Conservation (phyloP, 2,329 filamentous ascomycete genomes). For the Hypomyces rosellus region DNA sequence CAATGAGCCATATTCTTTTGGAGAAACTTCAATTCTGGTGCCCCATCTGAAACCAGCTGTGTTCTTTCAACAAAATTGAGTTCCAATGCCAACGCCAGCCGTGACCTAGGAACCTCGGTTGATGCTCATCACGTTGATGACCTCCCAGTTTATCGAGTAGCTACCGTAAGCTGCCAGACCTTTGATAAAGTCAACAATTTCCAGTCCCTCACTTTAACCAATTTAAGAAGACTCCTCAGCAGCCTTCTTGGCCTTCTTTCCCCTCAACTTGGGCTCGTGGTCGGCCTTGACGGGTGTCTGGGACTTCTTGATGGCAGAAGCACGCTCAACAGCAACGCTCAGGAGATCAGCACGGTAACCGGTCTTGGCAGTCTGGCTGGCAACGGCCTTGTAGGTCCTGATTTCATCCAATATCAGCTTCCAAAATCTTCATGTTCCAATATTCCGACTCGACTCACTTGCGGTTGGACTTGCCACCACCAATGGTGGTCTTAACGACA, state of each 20-base stretch:
- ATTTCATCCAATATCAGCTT: slow-evolving; percentile 18
- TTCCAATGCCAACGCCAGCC: slow-evolving; percentile 8
- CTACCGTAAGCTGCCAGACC: slow-evolving; percentile 4
- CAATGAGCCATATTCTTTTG: slow-evolving; percentile 1
- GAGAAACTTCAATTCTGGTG: not conserved
- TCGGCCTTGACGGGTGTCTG: slow-evolving; percentile 73
- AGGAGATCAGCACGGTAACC: slow-evolving; percentile 80
- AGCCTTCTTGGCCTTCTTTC: slow-evolving; percentile 72
- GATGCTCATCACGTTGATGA: slow-evolving; percentile 1
- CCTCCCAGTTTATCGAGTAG: slow-evolving; percentile 3
- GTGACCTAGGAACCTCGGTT: not conserved
- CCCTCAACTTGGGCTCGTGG: slow-evolving; percentile 68
- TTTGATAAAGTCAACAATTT: slow-evolving; percentile 7
- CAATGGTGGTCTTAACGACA: slow-evolving; percentile 61
- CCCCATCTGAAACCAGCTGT: slow-evolving; percentile 4
- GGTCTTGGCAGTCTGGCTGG: slow-evolving; percentile 73
- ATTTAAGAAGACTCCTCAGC: slow-evolving; percentile 33
- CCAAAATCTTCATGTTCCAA: not conserved
- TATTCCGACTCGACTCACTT: slow-evolving; percentile 41
- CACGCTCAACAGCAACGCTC: slow-evolving; percentile 73
- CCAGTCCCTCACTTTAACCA: not conserved
- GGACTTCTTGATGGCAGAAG: slow-evolving; percentile 74
- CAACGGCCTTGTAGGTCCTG: slow-evolving; percentile 85
- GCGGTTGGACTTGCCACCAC: slow-evolving; percentile 66
- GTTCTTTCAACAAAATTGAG: slow-evolving; percentile 8